Percentiles rank a stretch among this genome's conserved stretches.
Evolutionary conservation across 179 eudicot genomes (phyloP).

Genomic region (Amaranthus tricolor): DNA sequence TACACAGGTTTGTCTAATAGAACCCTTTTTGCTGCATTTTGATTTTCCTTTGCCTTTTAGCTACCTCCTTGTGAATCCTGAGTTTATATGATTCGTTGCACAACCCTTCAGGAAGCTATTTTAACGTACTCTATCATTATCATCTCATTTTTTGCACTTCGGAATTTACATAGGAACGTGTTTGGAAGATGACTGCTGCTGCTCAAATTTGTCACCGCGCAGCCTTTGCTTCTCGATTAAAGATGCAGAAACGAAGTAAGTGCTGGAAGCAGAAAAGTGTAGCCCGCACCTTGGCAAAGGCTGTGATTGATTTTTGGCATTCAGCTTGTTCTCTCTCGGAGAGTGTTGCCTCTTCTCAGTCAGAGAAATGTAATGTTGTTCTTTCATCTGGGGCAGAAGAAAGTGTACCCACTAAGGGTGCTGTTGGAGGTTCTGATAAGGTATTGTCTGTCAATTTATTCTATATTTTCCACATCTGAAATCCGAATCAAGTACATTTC

Average conservation of each 20-base stretch:
- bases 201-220: constrained; percentile 62
- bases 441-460: constrained; percentile 17
- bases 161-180: constrained; percentile 61
- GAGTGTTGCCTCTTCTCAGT: constrained; percentile 24
- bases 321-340: constrained; percentile 44
- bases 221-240: constrained; percentile 53
- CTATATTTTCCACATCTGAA: constrained; percentile 9
- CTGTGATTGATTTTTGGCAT: constrained; percentile 86
- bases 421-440: constrained; percentile 18
- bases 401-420: constrained; percentile 10
- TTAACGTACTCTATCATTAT: background rate
- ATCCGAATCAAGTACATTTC: background rate
- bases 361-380: constrained; percentile 23
- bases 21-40: background rate
- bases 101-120: background rate
- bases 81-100: background rate
- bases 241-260: constrained; percentile 50
- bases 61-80: background rate
- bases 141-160: background rate
- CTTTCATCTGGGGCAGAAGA: constrained; percentile 23
- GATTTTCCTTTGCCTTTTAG: constrained; percentile 4
- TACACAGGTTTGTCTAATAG: constrained; percentile 59
- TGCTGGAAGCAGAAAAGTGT: constrained; percentile 49
- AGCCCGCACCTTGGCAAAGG: constrained; percentile 62
- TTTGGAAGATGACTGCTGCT: constrained; percentile 88